Conservation (phyloP, 768 basidiomycete genomes). For the Tricholoma sp. region DNA sequence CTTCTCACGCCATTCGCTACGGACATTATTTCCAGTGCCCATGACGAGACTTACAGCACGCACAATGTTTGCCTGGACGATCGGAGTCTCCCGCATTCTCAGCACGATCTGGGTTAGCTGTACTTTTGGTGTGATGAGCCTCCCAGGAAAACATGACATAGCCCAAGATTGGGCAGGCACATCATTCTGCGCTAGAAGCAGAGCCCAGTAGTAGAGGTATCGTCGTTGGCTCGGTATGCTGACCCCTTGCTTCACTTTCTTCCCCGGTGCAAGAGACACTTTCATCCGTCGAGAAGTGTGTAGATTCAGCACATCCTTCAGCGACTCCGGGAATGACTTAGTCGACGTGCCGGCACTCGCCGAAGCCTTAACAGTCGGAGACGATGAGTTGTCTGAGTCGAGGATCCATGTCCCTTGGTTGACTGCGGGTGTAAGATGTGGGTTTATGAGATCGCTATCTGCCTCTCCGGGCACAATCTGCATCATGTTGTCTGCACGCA, state of each 20-base stretch:
- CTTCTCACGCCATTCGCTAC: constrained; percentile 13
- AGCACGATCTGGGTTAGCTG: constrained; percentile 52
- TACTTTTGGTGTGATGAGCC: constrained; percentile 37
- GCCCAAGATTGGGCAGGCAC: constrained; percentile 50
- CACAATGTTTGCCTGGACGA: constrained; percentile 45
- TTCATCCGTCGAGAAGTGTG: constrained; percentile 74
- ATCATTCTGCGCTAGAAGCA: constrained; percentile 47
- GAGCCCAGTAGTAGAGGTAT: constrained; percentile 75
- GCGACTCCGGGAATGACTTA: constrained; percentile 29
- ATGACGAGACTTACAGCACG: constrained; percentile 54
- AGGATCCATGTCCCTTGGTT: not conserved
- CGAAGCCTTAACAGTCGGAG: not conserved
- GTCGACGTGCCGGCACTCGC: not conserved
- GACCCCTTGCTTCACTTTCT: constrained; percentile 51
- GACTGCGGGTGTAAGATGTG: no score
- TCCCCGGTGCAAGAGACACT: constrained; percentile 21
- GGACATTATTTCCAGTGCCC: constrained; percentile 31
- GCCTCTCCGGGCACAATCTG: constrained; percentile 42
- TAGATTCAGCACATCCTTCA: constrained; percentile 57
- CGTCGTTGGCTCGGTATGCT: constrained; percentile 80
- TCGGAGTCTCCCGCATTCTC: constrained; percentile 53
- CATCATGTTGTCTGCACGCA: constrained; percentile 45
- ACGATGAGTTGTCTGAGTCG: not conserved
- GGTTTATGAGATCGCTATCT: constrained; percentile 15
- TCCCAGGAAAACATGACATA: constrained; percentile 14